Evolutionary conservation across 2,329 filamentous ascomycete species (phyloP).

Genomic region (Aureobasidium melanogenum): DNA sequence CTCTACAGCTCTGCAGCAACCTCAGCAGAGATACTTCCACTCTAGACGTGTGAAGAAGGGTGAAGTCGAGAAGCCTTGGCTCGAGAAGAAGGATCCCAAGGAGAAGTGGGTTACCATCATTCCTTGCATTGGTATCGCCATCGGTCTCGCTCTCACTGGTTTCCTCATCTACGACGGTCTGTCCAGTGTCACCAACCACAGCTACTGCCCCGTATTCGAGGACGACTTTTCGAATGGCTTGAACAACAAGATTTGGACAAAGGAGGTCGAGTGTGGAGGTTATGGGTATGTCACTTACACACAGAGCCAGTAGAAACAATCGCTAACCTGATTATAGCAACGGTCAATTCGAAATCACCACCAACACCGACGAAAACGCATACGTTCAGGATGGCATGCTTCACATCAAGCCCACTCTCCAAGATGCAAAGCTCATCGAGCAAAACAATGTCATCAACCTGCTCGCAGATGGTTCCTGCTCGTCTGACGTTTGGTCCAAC

Average conservation of each 20-base stretch:
- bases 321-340: constrained; percentile 44
- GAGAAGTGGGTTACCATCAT: constrained; percentile 85
- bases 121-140: constrained; percentile 59
- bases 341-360: constrained; percentile 73
- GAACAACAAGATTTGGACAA: constrained; percentile 57
- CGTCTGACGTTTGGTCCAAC: constrained; percentile 48
- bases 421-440: constrained; percentile 57
- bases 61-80: constrained; percentile 68
- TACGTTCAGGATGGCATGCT: constrained; percentile 62
- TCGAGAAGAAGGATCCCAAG: constrained; percentile 61
- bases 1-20: constrained; percentile 29
- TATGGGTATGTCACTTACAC: constrained; percentile 52
- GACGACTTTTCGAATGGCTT: constrained; percentile 56
- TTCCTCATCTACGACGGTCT: constrained; percentile 71
- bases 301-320: not conserved
- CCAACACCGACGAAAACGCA: constrained; percentile 61
- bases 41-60: constrained; percentile 65
- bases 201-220: constrained; percentile 59
- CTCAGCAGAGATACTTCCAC: constrained; percentile 52
- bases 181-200: constrained; percentile 61
- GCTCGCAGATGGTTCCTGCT: constrained; percentile 56
- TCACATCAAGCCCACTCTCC: constrained; percentile 67
- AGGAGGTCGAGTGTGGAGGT: constrained; percentile 66
- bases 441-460: constrained; percentile 62
- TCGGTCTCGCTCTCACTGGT: constrained; percentile 60